Conservation (phyloP, 345 rosid species). For the Trapa bicornis region DNA sequence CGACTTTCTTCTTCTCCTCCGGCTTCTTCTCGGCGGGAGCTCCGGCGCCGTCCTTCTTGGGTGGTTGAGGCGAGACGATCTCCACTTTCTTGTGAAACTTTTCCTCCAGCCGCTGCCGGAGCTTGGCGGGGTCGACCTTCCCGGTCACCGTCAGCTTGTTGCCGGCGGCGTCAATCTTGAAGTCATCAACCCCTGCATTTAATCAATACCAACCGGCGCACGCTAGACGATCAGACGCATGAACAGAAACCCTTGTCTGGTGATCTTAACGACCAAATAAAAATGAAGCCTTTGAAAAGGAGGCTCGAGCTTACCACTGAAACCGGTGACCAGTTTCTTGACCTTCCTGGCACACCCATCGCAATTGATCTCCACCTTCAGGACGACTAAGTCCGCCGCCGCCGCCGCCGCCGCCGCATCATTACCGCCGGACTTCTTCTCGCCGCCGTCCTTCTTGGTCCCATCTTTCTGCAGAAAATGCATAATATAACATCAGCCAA, state of each 20-base stretch:
- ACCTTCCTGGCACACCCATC: conserved; percentile 72
- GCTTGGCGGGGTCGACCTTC: conserved; percentile 25
- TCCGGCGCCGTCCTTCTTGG: conserved; percentile 21
- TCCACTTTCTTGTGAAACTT: conserved; percentile 22
- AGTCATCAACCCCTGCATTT: conserved; percentile 26
- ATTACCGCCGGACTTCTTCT: conserved; percentile 33
- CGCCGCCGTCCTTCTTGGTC: conserved; percentile 26
- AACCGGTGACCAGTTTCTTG: not conserved
- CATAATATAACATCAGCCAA: not conserved
- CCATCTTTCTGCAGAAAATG: conserved; percentile 3
- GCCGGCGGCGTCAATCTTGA: conserved; percentile 17
- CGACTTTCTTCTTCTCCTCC: conserved; percentile 16
- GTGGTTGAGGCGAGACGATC: conserved; percentile 23
- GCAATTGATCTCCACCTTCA: conserved; percentile 76
- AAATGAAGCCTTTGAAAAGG: not conserved
- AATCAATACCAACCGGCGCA: not conserved
- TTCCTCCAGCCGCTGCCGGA: conserved; percentile 21
- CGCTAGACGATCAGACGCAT: not conserved
- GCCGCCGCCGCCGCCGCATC: conserved; percentile 12
- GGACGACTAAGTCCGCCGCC: conserved; percentile 17
- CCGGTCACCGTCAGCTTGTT: conserved; percentile 34
- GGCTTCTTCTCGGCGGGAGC: conserved; percentile 24
- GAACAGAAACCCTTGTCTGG: not conserved
- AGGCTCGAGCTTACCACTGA: conserved; percentile 6
- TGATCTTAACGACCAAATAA: not conserved